Evolutionary conservation across 176 grass and related monocot species (phyloP).

Genomic region (Eragrostis nindensis): DNA sequence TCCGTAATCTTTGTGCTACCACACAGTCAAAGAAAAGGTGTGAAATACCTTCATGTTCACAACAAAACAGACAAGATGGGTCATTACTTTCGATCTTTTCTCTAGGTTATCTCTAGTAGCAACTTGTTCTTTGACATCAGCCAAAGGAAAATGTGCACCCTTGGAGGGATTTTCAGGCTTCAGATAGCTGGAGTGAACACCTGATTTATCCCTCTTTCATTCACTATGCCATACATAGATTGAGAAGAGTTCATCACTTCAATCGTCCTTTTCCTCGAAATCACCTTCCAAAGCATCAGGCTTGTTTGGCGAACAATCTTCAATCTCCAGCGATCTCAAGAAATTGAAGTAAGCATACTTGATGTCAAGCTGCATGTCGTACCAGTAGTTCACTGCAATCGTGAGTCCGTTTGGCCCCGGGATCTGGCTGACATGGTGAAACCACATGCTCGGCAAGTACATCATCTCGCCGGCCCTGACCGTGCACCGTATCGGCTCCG

Average conservation of each 20-base stretch:
- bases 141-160: too few species aligned
- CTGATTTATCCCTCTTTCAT: too few species aligned
- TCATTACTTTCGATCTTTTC: too few species aligned
- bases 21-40: too few species aligned
- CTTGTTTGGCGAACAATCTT: not conserved
- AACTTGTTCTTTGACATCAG: too few species aligned
- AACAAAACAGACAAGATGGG: too few species aligned
- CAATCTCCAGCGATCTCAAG: constrained; percentile 56
- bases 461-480: constrained; percentile 92
- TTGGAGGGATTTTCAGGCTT: too few species aligned
- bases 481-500: constrained; percentile 73
- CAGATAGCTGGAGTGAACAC: too few species aligned
- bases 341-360: constrained; percentile 97
- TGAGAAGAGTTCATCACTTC: not conserved
- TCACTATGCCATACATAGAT: too few species aligned
- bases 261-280: not conserved
- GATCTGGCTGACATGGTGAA: constrained; percentile 94
- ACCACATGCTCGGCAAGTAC: constrained; percentile 98
- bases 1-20: too few species aligned
- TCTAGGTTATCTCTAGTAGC: too few species aligned
- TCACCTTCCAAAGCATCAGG: constrained; percentile 27
- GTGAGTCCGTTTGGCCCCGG: constrained; percentile 71
- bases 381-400: constrained; percentile 99
- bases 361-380: constrained; percentile 97
- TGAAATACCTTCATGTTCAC: too few species aligned